Percentiles rank a stretch among this genome's conserved stretches.
Evolutionary conservation across 495 filamentous ascomycete genomes (phyloP).

Genomic region (Extremus antarcticus): DNA sequence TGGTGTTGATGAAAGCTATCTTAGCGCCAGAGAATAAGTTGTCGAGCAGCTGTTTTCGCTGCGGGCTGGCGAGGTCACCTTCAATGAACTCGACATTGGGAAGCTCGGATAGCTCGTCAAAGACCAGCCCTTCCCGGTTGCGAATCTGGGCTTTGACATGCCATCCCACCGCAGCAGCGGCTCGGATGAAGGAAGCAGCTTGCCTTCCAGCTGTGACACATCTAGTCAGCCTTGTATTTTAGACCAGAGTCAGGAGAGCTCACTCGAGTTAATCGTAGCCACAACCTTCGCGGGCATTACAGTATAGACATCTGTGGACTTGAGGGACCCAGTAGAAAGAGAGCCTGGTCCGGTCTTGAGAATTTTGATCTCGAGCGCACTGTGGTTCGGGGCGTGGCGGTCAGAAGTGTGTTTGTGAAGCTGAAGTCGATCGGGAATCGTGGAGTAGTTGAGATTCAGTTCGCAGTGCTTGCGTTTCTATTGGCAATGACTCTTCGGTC

Average conservation of each 20-base stretch:
- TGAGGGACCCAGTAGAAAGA: neutral
- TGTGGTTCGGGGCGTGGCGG: neutral
- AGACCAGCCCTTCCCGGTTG: constrained; percentile 69
- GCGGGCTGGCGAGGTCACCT: constrained; percentile 51
- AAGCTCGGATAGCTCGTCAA: constrained; percentile 66
- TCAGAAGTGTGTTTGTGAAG: neutral
- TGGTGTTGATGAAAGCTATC: constrained; percentile 94
- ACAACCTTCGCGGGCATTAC: constrained; percentile 59
- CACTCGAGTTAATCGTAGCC: constrained; percentile 64
- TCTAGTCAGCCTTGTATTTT: neutral
- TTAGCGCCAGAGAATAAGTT: constrained; percentile 72
- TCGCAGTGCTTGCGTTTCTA: too few relatives aligned
- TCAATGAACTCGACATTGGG: constrained; percentile 76
- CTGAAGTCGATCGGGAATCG: neutral
- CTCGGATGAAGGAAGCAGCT: constrained; percentile 83
- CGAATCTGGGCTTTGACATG: constrained; percentile 80
- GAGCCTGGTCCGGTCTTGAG: neutral
- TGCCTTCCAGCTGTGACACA: constrained; percentile 68
- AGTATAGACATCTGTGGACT: neutral
- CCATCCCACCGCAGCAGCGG: constrained; percentile 85
- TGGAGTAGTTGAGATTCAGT: neutral
- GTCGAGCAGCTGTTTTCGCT: constrained; percentile 58
- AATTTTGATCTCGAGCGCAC: neutral
- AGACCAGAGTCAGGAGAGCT: neutral
- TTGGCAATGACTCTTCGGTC: too few relatives aligned